phyloP scores from a whole-genome alignment of 1,139 yeast species.

The Candida sp. region DNA sequence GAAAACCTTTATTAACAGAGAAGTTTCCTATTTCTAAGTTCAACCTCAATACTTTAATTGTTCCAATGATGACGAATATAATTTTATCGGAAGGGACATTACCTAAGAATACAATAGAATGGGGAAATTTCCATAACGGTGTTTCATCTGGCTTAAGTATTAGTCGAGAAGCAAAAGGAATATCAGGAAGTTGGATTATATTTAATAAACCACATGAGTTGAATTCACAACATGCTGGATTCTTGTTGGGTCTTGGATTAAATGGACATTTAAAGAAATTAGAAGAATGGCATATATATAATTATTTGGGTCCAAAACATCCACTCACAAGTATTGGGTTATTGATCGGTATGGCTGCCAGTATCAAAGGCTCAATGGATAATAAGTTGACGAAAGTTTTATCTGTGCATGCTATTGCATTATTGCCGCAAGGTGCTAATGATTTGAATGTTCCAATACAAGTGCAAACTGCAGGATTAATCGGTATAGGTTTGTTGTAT shows the following conservation, averaged over 20 bases:
- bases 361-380: conserved; percentile 81
- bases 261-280: conserved; percentile 81
- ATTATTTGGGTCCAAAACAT: conserved; percentile 89
- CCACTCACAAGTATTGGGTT: conserved; percentile 83
- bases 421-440: conserved; percentile 87
- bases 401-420: conserved; percentile 90
- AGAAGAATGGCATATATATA: conserved; percentile 97
- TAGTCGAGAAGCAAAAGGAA: conserved; percentile 63
- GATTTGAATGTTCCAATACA: conserved; percentile 80
- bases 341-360: conserved; percentile 90
- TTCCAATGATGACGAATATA: conserved; percentile 66
- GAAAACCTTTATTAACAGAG: conserved; percentile 81
- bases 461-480: conserved; percentile 89
- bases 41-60: conserved; percentile 63
- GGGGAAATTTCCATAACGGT: conserved; percentile 96
- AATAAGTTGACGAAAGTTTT: conserved; percentile 84
- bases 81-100: conserved; percentile 55
- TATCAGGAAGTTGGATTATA: conserved; percentile 90
- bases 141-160: conserved; percentile 84
- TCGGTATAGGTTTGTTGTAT: conserved; percentile 87
- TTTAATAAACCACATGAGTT: conserved; percentile 75
- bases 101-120: conserved; percentile 50
- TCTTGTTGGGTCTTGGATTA: conserved; percentile 85
- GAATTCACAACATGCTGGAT: conserved; percentile 91
- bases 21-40: conserved; percentile 76